phyloP scores from a whole-genome alignment of 73 alveolate species.

The Diophrys appendiculata region DNA sequence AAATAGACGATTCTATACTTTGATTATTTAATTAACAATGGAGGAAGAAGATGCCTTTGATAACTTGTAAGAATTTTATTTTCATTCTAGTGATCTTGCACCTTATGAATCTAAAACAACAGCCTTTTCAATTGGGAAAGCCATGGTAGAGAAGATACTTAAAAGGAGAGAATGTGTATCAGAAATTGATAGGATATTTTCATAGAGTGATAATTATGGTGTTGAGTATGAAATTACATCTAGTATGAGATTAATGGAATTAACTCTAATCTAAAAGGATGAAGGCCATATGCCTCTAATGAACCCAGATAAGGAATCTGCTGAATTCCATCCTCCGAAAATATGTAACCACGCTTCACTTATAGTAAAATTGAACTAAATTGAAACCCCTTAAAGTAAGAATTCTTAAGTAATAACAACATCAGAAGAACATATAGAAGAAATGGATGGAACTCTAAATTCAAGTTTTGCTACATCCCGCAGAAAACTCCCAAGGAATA shows the following conservation, averaged over 20 bases:
- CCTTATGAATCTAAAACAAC: neutral
- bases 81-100: neutral
- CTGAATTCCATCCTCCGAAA: neutral
- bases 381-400: neutral
- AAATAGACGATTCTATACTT: neutral
- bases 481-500: neutral
- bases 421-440: no score
- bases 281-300: neutral
- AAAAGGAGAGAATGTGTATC: neutral
- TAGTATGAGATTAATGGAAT: no score
- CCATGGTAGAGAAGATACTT: neutral
- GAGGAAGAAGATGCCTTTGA: neutral
- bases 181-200: neutral
- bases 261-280: neutral
- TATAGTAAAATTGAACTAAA: neutral
- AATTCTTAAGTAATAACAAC: no score
- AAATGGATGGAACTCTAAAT: neutral
- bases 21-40: no score
- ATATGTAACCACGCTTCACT: neutral
- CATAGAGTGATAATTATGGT: neutral
- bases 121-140: neutral
- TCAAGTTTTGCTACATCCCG: neutral
- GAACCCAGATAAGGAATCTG: neutral
- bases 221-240: neutral
- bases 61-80: neutral